These are phyloP conservation scores for Spirogloea muscicola DNA, from an alignment of 139 green algal species.

Conservation along the genomic window DNA sequence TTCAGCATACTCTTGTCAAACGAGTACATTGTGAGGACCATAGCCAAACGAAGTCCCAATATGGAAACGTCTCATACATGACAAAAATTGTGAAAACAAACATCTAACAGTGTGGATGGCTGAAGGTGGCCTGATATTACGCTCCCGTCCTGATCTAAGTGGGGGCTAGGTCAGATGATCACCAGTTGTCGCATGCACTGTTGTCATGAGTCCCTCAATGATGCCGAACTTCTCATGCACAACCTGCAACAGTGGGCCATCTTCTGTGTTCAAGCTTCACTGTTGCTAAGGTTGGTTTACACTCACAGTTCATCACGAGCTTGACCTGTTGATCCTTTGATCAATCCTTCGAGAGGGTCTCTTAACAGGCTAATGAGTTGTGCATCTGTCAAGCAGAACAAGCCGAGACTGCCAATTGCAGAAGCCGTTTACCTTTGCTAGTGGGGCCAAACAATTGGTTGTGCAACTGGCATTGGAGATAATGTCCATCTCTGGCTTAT, in stretches of 20 bases:
- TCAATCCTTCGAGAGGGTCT: not conserved
- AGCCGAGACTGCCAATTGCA: too few relatives aligned
- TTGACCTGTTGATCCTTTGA: not conserved
- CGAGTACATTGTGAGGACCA: too few relatives aligned
- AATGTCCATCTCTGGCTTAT: constrained; percentile 47
- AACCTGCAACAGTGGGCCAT: constrained; percentile 69
- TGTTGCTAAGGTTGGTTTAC: not conserved
- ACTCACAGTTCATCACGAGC: not conserved
- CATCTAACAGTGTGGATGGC: too few relatives aligned
- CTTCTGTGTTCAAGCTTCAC: not conserved
- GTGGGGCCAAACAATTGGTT: constrained; percentile 65
- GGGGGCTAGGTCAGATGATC: too few relatives aligned
- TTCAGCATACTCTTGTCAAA: too few relatives aligned
- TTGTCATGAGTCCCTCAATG: constrained; percentile 87
- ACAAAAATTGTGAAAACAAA: too few relatives aligned
- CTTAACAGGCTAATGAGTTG: not conserved
- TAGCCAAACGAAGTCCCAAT: too few relatives aligned
- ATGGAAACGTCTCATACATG: too few relatives aligned
- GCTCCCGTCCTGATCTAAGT: too few relatives aligned
- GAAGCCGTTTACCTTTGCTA: constrained; percentile 63
- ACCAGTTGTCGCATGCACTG: constrained; percentile 82
- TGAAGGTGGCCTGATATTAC: too few relatives aligned
- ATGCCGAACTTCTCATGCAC: constrained; percentile 67
- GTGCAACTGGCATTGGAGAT: constrained; percentile 63
- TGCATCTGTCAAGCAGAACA: not conserved